Conservation (phyloP, 306 rosid species). For the Trichosanthes truncata region DNA sequence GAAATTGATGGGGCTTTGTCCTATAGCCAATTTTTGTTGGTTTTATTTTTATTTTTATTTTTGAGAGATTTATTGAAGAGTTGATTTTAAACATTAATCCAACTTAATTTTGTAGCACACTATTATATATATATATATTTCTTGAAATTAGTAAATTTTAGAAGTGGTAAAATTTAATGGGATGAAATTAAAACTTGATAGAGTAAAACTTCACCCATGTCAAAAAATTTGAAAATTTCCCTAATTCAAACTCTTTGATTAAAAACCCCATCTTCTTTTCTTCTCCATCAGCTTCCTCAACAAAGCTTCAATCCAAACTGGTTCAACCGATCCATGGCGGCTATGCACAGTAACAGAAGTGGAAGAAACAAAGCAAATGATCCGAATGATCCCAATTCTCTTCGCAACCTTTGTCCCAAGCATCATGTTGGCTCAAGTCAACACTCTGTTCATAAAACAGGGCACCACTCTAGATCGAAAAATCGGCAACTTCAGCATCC, state of each 20-base stretch:
- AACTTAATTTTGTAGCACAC: no score
- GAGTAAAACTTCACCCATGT: not conserved
- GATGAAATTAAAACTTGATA: no score
- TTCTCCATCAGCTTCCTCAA: not conserved
- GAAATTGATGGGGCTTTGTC: no score
- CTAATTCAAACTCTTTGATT: not conserved
- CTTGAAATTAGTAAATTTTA: no score
- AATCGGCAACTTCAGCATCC: conserved; percentile 17
- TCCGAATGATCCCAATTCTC: conserved; percentile 14
- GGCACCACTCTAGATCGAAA: conserved; percentile 15
- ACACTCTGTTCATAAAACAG: conserved; percentile 17
- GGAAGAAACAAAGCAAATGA: conserved; percentile 20
- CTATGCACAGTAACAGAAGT: conserved; percentile 21
- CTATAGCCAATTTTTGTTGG: no score
- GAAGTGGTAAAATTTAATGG: no score
- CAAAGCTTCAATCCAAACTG: conserved; percentile 17
- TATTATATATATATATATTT: no score
- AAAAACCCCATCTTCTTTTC: not conserved
- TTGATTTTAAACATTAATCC: no score
- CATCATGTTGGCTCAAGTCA: conserved; percentile 14
- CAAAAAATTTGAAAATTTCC: not conserved
- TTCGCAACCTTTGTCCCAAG: conserved; percentile 10
- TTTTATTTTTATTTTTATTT: no score
- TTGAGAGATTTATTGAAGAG: no score
- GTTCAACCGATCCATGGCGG: conserved; percentile 12